These are phyloP conservation scores for Globisporangium paddicum DNA, from an alignment of 352 stramenopile species.

Conservation along the genomic window DNA sequence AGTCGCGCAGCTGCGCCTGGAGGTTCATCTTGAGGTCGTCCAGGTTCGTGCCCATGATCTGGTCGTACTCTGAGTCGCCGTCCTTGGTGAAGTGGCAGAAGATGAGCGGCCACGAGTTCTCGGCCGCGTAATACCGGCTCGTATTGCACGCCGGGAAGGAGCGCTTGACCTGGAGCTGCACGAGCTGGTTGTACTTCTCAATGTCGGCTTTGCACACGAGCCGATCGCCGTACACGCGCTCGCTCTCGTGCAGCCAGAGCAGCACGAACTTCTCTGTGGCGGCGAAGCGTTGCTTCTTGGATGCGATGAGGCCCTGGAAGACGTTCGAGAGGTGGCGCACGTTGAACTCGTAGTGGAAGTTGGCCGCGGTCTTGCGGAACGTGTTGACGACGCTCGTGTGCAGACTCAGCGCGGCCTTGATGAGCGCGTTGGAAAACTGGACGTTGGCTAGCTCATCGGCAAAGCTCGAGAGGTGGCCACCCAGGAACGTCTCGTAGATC, in stretches of 20 bases:
- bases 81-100: conserved; percentile 96
- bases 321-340: conserved; percentile 95
- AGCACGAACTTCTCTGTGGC: conserved; percentile 92
- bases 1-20: conserved; percentile 88
- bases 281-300: conserved; percentile 90
- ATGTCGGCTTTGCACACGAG: conserved; percentile 92
- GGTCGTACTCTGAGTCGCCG: conserved; percentile 91
- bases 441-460: conserved; percentile 83
- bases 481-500: conserved; percentile 96
- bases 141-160: conserved; percentile 91
- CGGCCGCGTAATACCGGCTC: conserved; percentile 89
- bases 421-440: conserved; percentile 86
- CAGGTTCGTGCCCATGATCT: conserved; percentile 87
- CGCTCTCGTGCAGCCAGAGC: conserved; percentile 95
- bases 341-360: conserved; percentile 99
- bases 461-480: conserved; percentile 91
- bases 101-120: conserved; percentile 94
- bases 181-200: conserved; percentile 92
- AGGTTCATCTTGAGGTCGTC: conserved; percentile 89
- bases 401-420: conserved; percentile 92
- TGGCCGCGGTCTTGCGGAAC: conserved; percentile 94
- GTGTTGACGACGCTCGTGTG: conserved; percentile 89
- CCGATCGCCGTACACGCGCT: conserved; percentile 94
- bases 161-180: conserved; percentile 92
- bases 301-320: conserved; percentile 94